Conservation (phyloP, 2,329 filamentous ascomycete genomes). For the Laburnicola sp. region DNA sequence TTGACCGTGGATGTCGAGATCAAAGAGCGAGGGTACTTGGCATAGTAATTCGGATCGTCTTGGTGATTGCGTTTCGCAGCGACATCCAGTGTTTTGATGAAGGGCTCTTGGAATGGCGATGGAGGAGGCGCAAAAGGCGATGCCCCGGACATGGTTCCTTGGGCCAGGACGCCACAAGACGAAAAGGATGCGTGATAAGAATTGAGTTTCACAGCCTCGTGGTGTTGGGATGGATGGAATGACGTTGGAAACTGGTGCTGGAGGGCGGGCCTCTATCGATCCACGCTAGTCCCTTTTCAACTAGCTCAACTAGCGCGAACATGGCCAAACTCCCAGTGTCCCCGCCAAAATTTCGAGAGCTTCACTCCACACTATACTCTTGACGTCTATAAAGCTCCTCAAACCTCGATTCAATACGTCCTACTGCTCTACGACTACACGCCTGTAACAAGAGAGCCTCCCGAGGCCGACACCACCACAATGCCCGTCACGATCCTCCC, state of each 20-base stretch:
- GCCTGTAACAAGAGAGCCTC: no score
- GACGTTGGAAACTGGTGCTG: constrained; percentile 27
- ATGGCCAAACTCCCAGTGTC: constrained; percentile 14
- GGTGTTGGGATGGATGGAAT: constrained; percentile 16
- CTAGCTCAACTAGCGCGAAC: constrained; percentile 4
- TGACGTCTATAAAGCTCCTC: no score
- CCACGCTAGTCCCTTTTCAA: constrained; percentile 16
- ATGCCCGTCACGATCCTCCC: constrained; percentile 65
- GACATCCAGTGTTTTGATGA: constrained; percentile 32
- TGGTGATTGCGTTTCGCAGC: constrained; percentile 24
- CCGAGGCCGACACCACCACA: constrained; percentile 9
- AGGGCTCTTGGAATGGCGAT: constrained; percentile 28
- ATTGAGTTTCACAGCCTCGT: no score
- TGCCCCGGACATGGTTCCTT: constrained; percentile 10
- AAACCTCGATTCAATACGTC: no score
- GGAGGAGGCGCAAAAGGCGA: constrained; percentile 1
- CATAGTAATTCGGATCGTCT: constrained; percentile 48
- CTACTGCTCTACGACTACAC: no score
- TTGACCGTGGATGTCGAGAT: constrained; percentile 41
- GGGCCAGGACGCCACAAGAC: background rate
- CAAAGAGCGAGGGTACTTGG: constrained; percentile 37
- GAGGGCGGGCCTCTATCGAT: constrained; percentile 6
- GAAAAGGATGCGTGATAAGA: background rate
- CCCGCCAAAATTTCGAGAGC: constrained; percentile 38
- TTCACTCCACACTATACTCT: constrained; percentile 1